phyloP scores from a whole-genome alignment of 106 monocot species.

The Dendrobium chrysotoxum region DNA sequence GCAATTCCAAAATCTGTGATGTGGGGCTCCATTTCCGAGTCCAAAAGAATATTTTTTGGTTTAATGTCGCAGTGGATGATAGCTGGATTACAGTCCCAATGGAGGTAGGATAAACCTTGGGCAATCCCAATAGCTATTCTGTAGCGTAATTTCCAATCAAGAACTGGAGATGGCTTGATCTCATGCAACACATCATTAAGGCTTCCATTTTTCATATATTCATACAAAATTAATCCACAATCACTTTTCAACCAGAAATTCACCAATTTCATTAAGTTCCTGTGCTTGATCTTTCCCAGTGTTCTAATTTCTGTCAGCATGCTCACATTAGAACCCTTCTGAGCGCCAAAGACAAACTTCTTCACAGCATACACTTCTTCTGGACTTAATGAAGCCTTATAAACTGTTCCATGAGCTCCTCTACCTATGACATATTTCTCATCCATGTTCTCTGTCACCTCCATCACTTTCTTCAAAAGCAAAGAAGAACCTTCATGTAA shows the following conservation, averaged over 20 bases:
- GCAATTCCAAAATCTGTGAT: constrained; percentile 96
- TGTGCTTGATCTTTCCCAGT: constrained; percentile 63
- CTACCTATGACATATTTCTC: constrained; percentile 56
- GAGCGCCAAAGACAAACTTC: constrained; percentile 32
- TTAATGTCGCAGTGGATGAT: constrained; percentile 98
- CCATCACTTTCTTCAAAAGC: constrained; percentile 64
- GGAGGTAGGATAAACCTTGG: constrained; percentile 78
- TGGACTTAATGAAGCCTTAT: constrained; percentile 51
- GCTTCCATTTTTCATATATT: constrained; percentile 89
- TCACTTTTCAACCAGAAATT: constrained; percentile 52
- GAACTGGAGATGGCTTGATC: constrained; percentile 28
- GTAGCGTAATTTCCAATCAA: constrained; percentile 58
- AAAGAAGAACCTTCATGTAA: constrained; percentile 59
- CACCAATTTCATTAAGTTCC: constrained; percentile 65
- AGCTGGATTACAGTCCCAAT: constrained; percentile 68
- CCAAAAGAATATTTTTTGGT: constrained; percentile 82
- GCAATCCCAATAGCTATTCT: constrained; percentile 79
- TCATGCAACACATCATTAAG: constrained; percentile 82
- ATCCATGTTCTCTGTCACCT: constrained; percentile 75
- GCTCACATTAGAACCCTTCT: constrained; percentile 33
- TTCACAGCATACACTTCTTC: constrained; percentile 72
- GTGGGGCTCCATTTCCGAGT: constrained; percentile 71
- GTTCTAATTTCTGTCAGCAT: constrained; percentile 66
- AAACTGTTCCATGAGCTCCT: constrained; percentile 88
- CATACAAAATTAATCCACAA: constrained; percentile 61